Evolutionary conservation across 495 filamentous ascomycete species (phyloP), one percentile per base, ranked within the genome.

Genomic region (Beverwykella pulmonaria): DNA sequence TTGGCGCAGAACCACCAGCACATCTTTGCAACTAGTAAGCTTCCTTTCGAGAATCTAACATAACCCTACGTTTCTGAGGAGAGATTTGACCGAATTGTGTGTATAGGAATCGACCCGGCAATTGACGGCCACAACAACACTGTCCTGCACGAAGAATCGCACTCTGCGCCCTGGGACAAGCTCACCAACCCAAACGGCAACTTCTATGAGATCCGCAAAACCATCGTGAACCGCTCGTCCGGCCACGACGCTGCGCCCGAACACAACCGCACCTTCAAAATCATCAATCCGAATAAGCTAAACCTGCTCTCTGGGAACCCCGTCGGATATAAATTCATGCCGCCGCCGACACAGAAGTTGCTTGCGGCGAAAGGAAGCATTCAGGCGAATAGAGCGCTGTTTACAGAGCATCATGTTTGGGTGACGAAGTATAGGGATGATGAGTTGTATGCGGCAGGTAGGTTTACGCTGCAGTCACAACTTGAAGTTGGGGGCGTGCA

Each of bases 401-500:
- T 77, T 53, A 56, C 69, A 3, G 36, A 74, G 12, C 73, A 73
- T 39, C 70, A 74, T 59, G 53, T 77, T n/a, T 75, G 70, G 71
- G 73, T 75, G 12, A 77, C 75, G n/a, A 71, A 71, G 61, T 74
- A 77, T 60, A 29, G 52, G 10, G 72, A 75, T 34, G 59, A 69
- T 46, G 73, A 75, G 23, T 63, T 74, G 34, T 74, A 68, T 61
- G 69, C 73, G 12, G 72, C 58, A 0, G 71, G 73, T 0, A 41
- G 68, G 30, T 74, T 68, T 36, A 74, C 73, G 14, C 72, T 83
- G 54, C 81, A 82, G 67, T 75, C 74, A 52, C 71, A 75, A 52
- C 25, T 64, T 32, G 80, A 79, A 61, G 71, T 72, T 36, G 79
- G 77, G 20, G 81, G 80, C n/a, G 73, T 81, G 23, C 57, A 69